Evolutionary conservation across 2,329 filamentous ascomycete species (phyloP), one percentile per base, ranked within the genome.

Genomic region (Colletotrichum scovillei): DNA sequence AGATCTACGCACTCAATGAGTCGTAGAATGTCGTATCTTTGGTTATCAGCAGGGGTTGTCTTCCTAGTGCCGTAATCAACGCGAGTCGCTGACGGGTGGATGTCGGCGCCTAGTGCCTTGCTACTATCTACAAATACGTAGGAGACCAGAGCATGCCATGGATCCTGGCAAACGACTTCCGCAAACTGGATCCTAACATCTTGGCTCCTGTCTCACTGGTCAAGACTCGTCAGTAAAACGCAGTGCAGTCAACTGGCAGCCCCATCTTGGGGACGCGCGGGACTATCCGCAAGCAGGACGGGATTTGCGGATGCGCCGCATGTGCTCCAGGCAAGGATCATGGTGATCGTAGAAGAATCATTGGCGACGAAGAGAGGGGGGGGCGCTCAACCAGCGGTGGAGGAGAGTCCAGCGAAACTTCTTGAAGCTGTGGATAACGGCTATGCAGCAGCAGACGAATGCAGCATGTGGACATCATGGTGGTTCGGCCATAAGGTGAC

Each of bases 271-370:
- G 53, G 53, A 57, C 66, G 55, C 28, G 49, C 66, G 66, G 66
- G 66, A 68, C 28, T 55, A 63, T 32, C 66, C 66, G 66, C 46
- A 63, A 42, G 30, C 57, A 49, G 52, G 53, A 53, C 66, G 46
- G 24, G 57, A 49, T 32, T 32, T 46, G 28, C 42, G n/a, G 55
- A 68, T 53, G 32, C 42, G 57, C 52, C 42, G 42, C 42, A 49
- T n/a, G 19, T 49, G 42, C 42, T 11, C 19, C 19, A 7, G 7
- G 16, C 42, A 49, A 49, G 42, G 42, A 22, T 22, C 42, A 49
- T 22, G 42, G 19, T 8, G 5, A 24, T 32, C 11, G 9, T 8
- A 71, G 28, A 57, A 30, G n/a, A 30, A 19, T 42, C 35, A 22
- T 30, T 32, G 56, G n/a, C 12, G 5, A 53, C n/a, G n/a, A 46